Evolutionary conservation across 2,329 filamentous ascomycete genomes (phyloP).

Genomic region (Alternaria sp.): DNA sequence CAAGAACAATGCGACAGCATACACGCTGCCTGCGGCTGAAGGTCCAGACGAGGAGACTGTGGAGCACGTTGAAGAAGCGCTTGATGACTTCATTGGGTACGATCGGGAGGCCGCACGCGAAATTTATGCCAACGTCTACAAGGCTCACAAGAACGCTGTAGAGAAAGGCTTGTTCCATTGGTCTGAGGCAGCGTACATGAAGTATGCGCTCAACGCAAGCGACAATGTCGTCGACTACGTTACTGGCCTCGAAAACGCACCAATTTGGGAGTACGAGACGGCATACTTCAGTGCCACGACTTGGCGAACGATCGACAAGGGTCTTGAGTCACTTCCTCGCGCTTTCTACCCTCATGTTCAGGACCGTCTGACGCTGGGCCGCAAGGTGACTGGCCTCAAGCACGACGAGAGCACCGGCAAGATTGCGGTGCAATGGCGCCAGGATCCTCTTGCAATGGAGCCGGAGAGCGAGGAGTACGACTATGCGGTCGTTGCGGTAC

Average conservation of each 20-base stretch:
- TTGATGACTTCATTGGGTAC: constrained; percentile 29
- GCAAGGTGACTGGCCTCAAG: constrained; percentile 64
- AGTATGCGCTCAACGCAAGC: constrained; percentile 65
- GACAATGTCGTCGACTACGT: constrained; percentile 62
- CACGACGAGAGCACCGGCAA: constrained; percentile 62
- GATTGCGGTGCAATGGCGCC: constrained; percentile 67
- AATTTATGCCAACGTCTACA: constrained; percentile 57
- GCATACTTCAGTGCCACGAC: constrained; percentile 67
- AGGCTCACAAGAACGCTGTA: constrained; percentile 63
- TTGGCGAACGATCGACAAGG: constrained; percentile 72
- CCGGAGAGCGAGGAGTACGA: constrained; percentile 65
- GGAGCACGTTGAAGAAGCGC: constrained; percentile 29
- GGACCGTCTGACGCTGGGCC: constrained; percentile 64
- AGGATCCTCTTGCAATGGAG: constrained; percentile 53
- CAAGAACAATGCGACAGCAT: constrained; percentile 34
- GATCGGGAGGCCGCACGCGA: constrained; percentile 48
- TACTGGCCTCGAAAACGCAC: constrained; percentile 52
- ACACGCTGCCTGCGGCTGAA: constrained; percentile 22
- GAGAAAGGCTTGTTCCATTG: constrained; percentile 67
- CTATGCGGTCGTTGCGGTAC: constrained; percentile 71
- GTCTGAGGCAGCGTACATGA: constrained; percentile 70
- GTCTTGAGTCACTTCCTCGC: constrained; percentile 65
- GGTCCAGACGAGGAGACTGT: constrained; percentile 30
- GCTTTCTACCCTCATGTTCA: constrained; percentile 70
- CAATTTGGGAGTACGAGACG: constrained; percentile 58